phyloP scores from a whole-genome alignment of 2,329 filamentous ascomycete genomes.

The Ceratocystis huliohia region DNA sequence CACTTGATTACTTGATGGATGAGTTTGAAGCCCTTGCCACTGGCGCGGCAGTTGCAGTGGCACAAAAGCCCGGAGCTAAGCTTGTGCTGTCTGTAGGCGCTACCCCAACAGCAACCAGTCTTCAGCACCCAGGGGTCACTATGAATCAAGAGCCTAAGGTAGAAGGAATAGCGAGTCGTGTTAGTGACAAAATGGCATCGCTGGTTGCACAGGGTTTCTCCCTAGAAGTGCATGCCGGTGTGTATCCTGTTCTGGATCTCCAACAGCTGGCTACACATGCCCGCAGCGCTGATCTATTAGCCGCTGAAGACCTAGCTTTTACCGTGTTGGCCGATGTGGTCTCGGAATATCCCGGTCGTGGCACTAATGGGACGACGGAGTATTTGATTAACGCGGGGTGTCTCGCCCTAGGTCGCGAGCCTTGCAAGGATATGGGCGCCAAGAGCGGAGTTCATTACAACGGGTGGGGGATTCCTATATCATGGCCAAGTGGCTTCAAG shows the following conservation, averaged over 20 bases:
- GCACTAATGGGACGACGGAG: conserved; percentile 39
- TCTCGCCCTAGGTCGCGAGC: conserved; percentile 59
- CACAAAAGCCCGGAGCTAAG: conserved; percentile 25
- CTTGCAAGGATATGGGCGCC: conserved; percentile 42
- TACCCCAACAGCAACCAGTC: conserved; percentile 57
- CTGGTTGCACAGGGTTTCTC: conserved; percentile 26
- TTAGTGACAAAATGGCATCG: conserved; percentile 28
- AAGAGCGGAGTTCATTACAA: conserved; percentile 39
- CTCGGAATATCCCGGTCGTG: conserved; percentile 51
- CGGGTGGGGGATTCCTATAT: conserved; percentile 57
- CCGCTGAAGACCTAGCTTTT: conserved; percentile 48
- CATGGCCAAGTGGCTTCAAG: conserved; percentile 36
- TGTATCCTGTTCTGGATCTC: conserved; percentile 63
- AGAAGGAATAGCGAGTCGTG: conserved; percentile 26
- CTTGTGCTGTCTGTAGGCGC: conserved; percentile 59
- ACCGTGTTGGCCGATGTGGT: conserved; percentile 60
- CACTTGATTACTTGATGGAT: conserved; percentile 43
- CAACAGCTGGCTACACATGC: conserved; percentile 67
- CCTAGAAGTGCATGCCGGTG: conserved; percentile 63
- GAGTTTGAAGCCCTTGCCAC: conserved; percentile 41
- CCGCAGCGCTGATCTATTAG: conserved; percentile 31
- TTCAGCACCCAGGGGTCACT: conserved; percentile 40
- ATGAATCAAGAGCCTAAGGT: conserved; percentile 12
- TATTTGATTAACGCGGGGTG: conserved; percentile 56
- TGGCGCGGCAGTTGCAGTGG: neutral